These are phyloP conservation scores for Myrica gale DNA, from an alignment of 306 rosid species.

Conservation along the genomic window DNA sequence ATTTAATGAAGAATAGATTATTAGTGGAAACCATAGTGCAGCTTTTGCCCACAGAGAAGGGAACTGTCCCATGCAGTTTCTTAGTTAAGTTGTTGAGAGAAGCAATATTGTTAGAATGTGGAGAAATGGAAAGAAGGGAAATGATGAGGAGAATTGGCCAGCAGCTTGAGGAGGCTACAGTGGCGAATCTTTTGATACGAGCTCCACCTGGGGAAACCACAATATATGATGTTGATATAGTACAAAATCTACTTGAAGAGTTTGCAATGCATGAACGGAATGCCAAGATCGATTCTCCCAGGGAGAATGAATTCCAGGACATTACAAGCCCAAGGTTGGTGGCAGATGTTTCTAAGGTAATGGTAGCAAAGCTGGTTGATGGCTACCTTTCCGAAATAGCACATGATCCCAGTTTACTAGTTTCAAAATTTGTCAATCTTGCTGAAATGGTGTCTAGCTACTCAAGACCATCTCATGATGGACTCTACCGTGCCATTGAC, in stretches of 20 bases:
- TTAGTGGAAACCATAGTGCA: constrained; percentile 61
- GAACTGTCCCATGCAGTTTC: constrained; percentile 62
- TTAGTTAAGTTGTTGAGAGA: constrained; percentile 61
- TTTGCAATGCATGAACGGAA: constrained; percentile 46
- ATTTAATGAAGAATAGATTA: constrained; percentile 48
- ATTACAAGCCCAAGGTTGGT: constrained; percentile 53
- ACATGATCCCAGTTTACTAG: constrained; percentile 63
- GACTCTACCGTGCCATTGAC: constrained; percentile 88
- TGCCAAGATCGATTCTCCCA: constrained; percentile 38
- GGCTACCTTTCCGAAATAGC: constrained; percentile 80
- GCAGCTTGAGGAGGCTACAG: constrained; percentile 73
- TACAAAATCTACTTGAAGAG: constrained; percentile 75
- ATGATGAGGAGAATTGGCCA: constrained; percentile 65
- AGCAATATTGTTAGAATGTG: constrained; percentile 56
- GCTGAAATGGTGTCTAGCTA: constrained; percentile 70
- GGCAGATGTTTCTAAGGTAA: constrained; percentile 55
- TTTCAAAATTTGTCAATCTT: constrained; percentile 51
- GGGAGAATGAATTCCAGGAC: constrained; percentile 68
- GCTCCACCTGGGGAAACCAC: constrained; percentile 46
- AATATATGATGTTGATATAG: constrained; percentile 56
- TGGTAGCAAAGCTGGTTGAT: constrained; percentile 83
- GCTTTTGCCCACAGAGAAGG: constrained; percentile 54
- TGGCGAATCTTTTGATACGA: constrained; percentile 62
- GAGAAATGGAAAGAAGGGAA: constrained; percentile 50
- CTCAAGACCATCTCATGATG: constrained; percentile 75